Conservation (phyloP, 345 rosid genomes). For the Rubroshorea leprosula region DNA sequence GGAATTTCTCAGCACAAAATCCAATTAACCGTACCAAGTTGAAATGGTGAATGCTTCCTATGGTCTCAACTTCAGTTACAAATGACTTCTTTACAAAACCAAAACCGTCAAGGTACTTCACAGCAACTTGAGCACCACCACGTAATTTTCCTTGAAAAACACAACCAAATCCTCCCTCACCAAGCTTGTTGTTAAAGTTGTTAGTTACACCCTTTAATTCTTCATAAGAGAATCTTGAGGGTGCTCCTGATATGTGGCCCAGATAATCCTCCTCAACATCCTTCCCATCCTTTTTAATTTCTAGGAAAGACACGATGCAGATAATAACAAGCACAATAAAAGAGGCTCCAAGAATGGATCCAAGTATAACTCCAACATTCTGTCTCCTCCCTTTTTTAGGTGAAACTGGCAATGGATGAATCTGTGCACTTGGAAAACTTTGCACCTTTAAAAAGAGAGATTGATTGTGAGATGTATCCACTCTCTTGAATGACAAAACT, state of each 20-base stretch:
- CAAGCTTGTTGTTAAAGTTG: slow-evolving; percentile 7
- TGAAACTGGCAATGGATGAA: not conserved
- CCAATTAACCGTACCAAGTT: too few relatives aligned
- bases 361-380: not conserved
- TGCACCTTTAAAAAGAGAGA: slow-evolving; percentile 18
- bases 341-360: not conserved
- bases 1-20: too few relatives aligned
- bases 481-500: slow-evolving; percentile 12
- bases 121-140: not conserved
- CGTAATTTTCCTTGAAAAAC: slow-evolving; percentile 4
- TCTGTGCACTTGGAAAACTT: not conserved
- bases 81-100: too few relatives aligned
- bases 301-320: not conserved
- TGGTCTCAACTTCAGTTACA: too few relatives aligned
- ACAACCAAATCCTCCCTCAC: slow-evolving; percentile 10
- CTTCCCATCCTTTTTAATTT: not conserved
- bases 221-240: slow-evolving; percentile 9
- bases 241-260: slow-evolving; percentile 2
- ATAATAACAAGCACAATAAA: not conserved
- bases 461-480: not conserved
- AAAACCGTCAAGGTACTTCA: slow-evolving; percentile 5
- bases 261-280: not conserved
- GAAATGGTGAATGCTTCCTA: too few relatives aligned
- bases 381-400: not conserved
- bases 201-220: slow-evolving; percentile 5